Evolutionary conservation across 306 rosid genomes (phyloP), one percentile per base, ranked within the genome.

Genomic region (Hippophae rhamnoides): DNA sequence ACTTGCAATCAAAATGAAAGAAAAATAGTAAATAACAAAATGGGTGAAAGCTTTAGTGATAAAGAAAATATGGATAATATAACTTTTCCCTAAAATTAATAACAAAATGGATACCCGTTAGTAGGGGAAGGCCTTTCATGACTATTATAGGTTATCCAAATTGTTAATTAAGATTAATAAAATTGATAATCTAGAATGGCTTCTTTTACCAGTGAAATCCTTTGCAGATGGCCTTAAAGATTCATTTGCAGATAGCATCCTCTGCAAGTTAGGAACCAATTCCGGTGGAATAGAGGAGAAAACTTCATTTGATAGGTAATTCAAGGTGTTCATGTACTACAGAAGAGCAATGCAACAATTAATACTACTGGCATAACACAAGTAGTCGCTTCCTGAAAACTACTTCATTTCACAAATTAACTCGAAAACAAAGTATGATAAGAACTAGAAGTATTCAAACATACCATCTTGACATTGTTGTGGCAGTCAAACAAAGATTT

Each of bases 391-490:
- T 7, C 9, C 23, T 9, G 10, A 66, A 40, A 41, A 57, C 7
- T 14, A 43, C 49, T 5, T 38, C 8, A 10, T 1, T 25, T 25
- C 26, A 58, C 63, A 47, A n/a, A 56, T 10, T 56, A 49, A 47
- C 8, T 55, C 40, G 25, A 8, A 12, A 74, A 49, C 41, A 58
- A 62, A 60, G 10, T 41, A 70, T 7, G 10, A 14, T 31, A 23
- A 43, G 13, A 53, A 18, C 54, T 11, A 13, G 64, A 57, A 13
- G 9, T 18, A 63, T 66, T 42, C 66, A 47, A 51, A 43, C 10
- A 38, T 82, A 93, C 99, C 99, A 93, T 93, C 83, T 88, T 88
- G 69, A 88, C 86, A 64, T 93, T 93, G 81, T 88, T 88, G 79
- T 70, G 86, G 85, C 97, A 86, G 68, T 86, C 90, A 70, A 93